A percentile compares a stretch with the other conserved stretches of the same genome.
Conservation (phyloP, 352 stramenopile species). For the Phytophthora podocarpi region DNA sequence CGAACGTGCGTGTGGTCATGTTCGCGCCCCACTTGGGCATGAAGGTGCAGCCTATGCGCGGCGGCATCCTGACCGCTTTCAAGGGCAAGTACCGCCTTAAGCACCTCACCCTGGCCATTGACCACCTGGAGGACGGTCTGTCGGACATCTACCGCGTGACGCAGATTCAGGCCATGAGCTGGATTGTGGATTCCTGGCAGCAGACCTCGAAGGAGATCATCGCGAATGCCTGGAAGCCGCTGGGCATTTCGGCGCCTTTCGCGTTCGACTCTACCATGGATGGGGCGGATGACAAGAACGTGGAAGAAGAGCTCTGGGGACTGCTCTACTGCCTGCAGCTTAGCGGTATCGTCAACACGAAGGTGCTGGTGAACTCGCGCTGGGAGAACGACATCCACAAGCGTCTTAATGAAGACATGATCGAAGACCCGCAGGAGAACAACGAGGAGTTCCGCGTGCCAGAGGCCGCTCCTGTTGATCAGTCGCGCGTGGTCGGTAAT, state of each 20-base stretch:
- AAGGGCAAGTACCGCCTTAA: conserved; percentile 90
- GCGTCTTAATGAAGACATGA: conserved; percentile 88
- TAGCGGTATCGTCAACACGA: conserved; percentile 85
- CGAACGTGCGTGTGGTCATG: conserved; percentile 88
- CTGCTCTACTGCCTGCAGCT: conserved; percentile 87
- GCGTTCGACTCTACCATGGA: conserved; percentile 66
- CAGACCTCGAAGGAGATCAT: conserved; percentile 81
- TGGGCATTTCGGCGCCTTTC: conserved; percentile 69
- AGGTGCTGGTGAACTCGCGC: conserved; percentile 87
- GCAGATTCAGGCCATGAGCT: conserved; percentile 87
- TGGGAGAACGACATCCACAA: conserved; percentile 92
- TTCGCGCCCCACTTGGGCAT: conserved; percentile 81
- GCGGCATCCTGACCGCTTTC: conserved; percentile 81
- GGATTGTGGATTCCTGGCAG: conserved; percentile 86
- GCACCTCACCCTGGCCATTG: conserved; percentile 83
- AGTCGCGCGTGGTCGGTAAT: conserved; percentile 7
- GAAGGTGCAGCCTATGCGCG: conserved; percentile 88
- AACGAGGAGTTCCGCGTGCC: conserved; percentile 83
- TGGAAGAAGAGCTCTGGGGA: conserved; percentile 87
- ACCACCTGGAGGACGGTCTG: conserved; percentile 80
- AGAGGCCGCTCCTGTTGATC: conserved; percentile 48
- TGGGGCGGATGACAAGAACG: conserved; percentile 77
- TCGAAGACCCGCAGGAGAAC: conserved; percentile 82
- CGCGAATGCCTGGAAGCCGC: conserved; percentile 77
- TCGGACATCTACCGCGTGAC: conserved; percentile 83